phyloP scores from a whole-genome alignment of 768 basidiomycete species.

The Mycena belliarum region DNA sequence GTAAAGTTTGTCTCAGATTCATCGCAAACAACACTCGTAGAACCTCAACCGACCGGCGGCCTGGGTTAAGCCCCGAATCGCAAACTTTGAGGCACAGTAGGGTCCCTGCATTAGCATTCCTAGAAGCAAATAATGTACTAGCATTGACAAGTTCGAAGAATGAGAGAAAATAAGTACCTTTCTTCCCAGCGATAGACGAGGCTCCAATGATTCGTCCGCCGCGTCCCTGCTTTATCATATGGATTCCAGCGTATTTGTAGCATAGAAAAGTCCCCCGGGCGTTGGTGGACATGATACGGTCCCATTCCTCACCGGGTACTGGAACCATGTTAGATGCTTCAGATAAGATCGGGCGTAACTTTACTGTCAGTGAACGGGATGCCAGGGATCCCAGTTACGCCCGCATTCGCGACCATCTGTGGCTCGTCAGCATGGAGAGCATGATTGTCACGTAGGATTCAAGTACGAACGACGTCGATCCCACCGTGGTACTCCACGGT shows the following conservation, averaged over 20 bases:
- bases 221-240: slow-evolving; percentile 41
- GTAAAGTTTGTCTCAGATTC: slow-evolving; percentile 5
- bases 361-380: slow-evolving; percentile 1
- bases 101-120: slow-evolving; percentile 19
- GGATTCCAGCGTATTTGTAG: slow-evolving; percentile 38
- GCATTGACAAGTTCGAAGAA: not conserved
- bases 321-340: not conserved
- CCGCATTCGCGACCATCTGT: slow-evolving; percentile 39
- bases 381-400: slow-evolving; percentile 16
- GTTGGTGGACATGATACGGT: slow-evolving; percentile 30
- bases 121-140: not conserved
- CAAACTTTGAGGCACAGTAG: slow-evolving; percentile 45
- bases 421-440: not conserved
- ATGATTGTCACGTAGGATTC: too few relatives aligned
- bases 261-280: slow-evolving; percentile 35
- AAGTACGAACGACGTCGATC: slow-evolving; percentile 31
- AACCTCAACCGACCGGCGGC: slow-evolving; percentile 28
- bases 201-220: slow-evolving; percentile 45
- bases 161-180: slow-evolving; percentile 30
- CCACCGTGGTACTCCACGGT: slow-evolving; percentile 27
- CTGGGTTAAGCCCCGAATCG: slow-evolving; percentile 44
- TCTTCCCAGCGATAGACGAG: slow-evolving; percentile 37
- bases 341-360: too few relatives aligned
- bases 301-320: slow-evolving; percentile 28
- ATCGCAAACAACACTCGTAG: not conserved